Evolutionary conservation across 371 early-diverging fungal genomes (phyloP).

Genomic region (Apophysomyces elegans): DNA sequence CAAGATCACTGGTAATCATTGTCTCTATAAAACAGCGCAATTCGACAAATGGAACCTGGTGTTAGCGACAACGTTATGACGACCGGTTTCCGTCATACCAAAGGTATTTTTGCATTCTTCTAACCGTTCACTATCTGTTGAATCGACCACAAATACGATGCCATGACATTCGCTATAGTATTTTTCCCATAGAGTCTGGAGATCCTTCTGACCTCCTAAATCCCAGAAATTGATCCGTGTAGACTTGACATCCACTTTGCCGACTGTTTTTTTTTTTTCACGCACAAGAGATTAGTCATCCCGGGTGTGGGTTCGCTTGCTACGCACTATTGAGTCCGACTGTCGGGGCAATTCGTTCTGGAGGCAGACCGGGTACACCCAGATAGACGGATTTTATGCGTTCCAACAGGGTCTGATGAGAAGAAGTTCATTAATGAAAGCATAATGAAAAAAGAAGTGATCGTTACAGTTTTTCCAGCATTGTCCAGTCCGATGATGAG

Average conservation of each 20-base stretch:
- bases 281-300: constrained; percentile 1
- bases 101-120: constrained; percentile 82
- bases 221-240: constrained; percentile 90
- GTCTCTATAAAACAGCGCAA: constrained; percentile 44
- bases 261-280: constrained; percentile 57
- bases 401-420: constrained; percentile 80
- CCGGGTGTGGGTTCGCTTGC: neutral
- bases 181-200: constrained; percentile 90
- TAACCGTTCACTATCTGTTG: constrained; percentile 78
- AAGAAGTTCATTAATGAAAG: neutral
- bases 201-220: constrained; percentile 90
- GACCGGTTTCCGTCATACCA: constrained; percentile 54
- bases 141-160: constrained; percentile 92
- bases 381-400: constrained; percentile 78
- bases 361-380: constrained; percentile 74
- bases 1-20: constrained; percentile 74
- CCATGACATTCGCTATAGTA: constrained; percentile 96
- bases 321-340: constrained; percentile 90
- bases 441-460: neutral
- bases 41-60: neutral
- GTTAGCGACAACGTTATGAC: neutral
- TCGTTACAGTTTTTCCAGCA: constrained; percentile 92
- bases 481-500: constrained; percentile 95
- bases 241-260: constrained; percentile 72
- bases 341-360: constrained; percentile 92